Conservation (phyloP, 805 yeast species). For the Yamadazyma nakazawae region DNA sequence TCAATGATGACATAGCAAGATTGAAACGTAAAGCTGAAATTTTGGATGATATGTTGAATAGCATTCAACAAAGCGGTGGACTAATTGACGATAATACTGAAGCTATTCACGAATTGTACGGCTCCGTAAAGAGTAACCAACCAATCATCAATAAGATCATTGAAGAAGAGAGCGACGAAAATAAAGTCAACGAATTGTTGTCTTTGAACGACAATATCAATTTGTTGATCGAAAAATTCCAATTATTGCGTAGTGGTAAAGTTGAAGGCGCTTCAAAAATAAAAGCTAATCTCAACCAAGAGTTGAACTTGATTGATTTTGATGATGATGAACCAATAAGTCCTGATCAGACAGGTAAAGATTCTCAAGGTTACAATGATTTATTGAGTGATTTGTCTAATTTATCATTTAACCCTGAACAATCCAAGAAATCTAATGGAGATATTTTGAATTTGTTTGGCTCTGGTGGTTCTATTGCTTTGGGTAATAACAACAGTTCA, state of each 20-base stretch:
- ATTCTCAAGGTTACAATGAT: slow-evolving; percentile 55
- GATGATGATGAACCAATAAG: slow-evolving; percentile 39
- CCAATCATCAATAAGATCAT: slow-evolving; percentile 84
- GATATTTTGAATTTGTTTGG: slow-evolving; percentile 43
- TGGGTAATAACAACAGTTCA: slow-evolving; percentile 19
- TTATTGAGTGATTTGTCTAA: slow-evolving; percentile 69
- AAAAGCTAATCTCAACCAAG: slow-evolving; percentile 25
- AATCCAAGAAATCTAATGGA: slow-evolving; percentile 14
- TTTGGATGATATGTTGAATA: slow-evolving; percentile 78
- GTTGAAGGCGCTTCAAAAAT: slow-evolving; percentile 51
- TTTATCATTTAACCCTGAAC: slow-evolving; percentile 47
- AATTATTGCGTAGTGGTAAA: slow-evolving; percentile 63
- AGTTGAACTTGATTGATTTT: slow-evolving; percentile 42
- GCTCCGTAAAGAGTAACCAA: slow-evolving; percentile 75
- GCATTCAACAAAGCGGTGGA: slow-evolving; percentile 40
- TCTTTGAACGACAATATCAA: slow-evolving; percentile 74
- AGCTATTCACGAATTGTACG: slow-evolving; percentile 73
- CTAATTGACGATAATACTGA: slow-evolving; percentile 52
- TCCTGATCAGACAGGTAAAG: slow-evolving; percentile 23
- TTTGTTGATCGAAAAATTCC: slow-evolving; percentile 63
- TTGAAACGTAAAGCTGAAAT: slow-evolving; percentile 83
- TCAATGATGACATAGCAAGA: slow-evolving; percentile 79
- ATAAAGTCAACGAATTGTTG: slow-evolving; percentile 60
- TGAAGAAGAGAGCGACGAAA: slow-evolving; percentile 75
- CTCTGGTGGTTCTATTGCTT: slow-evolving; percentile 49